phyloP scores from a whole-genome alignment of 495 filamentous ascomycete genomes.

The Hypoxylon lenormandii region DNA sequence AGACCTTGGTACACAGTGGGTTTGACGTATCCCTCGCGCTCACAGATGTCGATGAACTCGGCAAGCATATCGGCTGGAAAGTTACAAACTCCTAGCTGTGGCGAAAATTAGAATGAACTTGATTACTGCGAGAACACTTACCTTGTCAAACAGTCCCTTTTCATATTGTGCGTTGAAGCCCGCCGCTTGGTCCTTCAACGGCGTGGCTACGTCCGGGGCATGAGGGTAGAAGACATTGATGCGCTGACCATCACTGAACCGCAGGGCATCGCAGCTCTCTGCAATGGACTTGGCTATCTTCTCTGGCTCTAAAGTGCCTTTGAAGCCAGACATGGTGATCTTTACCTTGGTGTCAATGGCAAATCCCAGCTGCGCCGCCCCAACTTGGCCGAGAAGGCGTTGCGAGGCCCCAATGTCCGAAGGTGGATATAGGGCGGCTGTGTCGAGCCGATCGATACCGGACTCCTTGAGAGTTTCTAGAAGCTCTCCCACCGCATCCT shows the following conservation, averaged over 20 bases:
- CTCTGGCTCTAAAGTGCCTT: neutral
- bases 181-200: neutral
- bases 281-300: neutral
- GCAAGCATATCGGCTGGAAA: slow-evolving; percentile 65
- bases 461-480: slow-evolving; percentile 1
- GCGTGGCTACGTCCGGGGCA: neutral
- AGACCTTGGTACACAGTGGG: slow-evolving; percentile 72
- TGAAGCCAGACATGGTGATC: neutral
- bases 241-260: neutral
- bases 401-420: slow-evolving; percentile 10
- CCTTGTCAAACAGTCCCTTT: neutral
- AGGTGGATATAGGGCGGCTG: slow-evolving; percentile 16
- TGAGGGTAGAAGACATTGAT: neutral
- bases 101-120: neutral
- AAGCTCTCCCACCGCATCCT: neutral
- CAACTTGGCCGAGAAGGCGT: neutral
- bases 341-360: neutral
- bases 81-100: slow-evolving; percentile 58
- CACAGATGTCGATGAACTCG: slow-evolving; percentile 62
- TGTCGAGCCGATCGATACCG: slow-evolving; percentile 5
- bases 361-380: neutral
- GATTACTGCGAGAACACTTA: neutral
- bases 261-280: neutral
- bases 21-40: slow-evolving; percentile 64
- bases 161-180: neutral